Evolutionary conservation across 1,139 yeast species (phyloP).

Genomic region (Candida sanyaensis): DNA sequence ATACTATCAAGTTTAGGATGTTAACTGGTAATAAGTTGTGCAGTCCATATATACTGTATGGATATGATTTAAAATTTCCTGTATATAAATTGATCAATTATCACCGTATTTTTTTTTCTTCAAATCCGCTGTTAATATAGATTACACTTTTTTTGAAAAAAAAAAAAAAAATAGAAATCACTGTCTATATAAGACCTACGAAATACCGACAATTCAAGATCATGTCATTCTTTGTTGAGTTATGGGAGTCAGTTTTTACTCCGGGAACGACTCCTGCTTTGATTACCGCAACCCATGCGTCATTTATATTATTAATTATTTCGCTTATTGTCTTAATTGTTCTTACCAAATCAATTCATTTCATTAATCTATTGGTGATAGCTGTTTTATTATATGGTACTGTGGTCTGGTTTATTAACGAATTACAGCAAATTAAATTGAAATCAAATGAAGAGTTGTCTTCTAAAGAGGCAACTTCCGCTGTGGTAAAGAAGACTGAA

Average conservation of each 20-base stretch:
- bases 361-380: constrained; percentile 68
- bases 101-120: no score
- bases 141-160: not conserved
- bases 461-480: not conserved
- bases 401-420: constrained; percentile 85
- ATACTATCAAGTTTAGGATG: no score
- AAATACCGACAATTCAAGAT: not conserved
- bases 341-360: constrained; percentile 73
- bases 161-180: not conserved
- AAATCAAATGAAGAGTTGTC: constrained; percentile 22
- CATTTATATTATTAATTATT: constrained; percentile 32
- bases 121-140: no score
- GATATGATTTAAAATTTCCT: not conserved
- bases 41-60: not conserved
- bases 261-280: constrained; percentile 94
- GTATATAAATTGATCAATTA: not conserved
- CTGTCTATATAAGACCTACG: not conserved
- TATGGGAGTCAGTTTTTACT: constrained; percentile 91
- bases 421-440: constrained; percentile 56
- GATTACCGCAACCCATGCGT: constrained; percentile 58
- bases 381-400: constrained; percentile 74
- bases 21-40: no score
- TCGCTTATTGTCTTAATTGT: constrained; percentile 60
- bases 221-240: constrained; percentile 53
- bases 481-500: constrained; percentile 10